Percentiles rank a stretch among this genome's conserved stretches.
phyloP scores from a whole-genome alignment of 83 land plant species.

The Picea abies region DNA sequence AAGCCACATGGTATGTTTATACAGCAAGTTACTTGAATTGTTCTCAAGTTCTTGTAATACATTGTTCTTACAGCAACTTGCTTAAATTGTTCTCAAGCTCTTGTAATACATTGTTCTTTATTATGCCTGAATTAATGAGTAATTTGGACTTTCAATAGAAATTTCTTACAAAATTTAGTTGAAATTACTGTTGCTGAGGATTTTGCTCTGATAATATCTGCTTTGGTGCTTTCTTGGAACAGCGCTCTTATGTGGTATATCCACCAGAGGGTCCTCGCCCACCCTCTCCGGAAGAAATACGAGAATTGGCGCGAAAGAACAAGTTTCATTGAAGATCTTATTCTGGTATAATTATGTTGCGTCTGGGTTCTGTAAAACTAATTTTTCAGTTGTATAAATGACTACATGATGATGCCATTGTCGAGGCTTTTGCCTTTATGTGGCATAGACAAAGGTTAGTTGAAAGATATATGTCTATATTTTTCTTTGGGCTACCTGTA shows the following conservation, averaged over 20 bases:
- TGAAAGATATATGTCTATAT: no score
- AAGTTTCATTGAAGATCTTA: slow-evolving; percentile 14
- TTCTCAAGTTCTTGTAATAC: not conserved
- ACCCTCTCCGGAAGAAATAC: slow-evolving; percentile 82
- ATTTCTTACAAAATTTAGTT: not conserved
- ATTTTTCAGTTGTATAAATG: not conserved
- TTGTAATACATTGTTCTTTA: not conserved
- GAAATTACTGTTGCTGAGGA: not conserved
- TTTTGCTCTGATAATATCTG: not conserved
- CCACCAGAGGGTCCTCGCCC: slow-evolving; percentile 86
- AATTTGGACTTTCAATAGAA: not conserved
- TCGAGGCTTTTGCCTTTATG: not conserved
- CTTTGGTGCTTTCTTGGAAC: slow-evolving; percentile 16
- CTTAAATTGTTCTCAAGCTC: not conserved
- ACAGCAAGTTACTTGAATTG: not conserved
- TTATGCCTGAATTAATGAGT: not conserved
- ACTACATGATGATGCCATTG: not conserved
- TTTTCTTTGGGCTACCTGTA: not conserved
- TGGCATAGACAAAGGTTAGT: not conserved
- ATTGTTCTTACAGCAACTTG: not conserved
- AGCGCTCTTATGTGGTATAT: slow-evolving; percentile 83
- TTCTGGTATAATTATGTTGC: not conserved
- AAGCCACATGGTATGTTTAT: not conserved
- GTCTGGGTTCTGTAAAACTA: not conserved
- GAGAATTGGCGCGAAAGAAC: slow-evolving; percentile 72